phyloP scores from a whole-genome alignment of 768 basidiomycete species.

The Lentinula raphanica region DNA sequence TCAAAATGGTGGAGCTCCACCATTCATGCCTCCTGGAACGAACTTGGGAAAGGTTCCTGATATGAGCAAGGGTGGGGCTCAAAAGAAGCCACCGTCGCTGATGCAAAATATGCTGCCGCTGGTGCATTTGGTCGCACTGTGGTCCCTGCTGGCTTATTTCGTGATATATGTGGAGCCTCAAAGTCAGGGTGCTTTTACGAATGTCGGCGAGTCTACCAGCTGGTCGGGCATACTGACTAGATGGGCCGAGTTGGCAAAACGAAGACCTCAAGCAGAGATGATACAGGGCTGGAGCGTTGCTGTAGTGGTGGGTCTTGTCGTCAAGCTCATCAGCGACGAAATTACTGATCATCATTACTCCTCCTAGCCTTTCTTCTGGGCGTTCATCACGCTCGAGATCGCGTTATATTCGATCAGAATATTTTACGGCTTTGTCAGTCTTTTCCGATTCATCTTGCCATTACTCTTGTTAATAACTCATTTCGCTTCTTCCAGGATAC shows the following conservation, averaged over 20 bases:
- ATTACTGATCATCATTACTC: constrained; percentile 6
- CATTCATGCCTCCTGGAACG: constrained; percentile 20
- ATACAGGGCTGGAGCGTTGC: constrained; percentile 41
- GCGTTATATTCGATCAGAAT: constrained; percentile 68
- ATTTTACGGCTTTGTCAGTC: constrained; percentile 61
- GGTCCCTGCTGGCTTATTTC: constrained; percentile 64
- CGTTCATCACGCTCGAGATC: constrained; percentile 68
- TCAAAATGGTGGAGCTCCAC: constrained; percentile 8
- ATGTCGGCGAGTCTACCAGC: constrained; percentile 19
- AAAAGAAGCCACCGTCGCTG: constrained; percentile 30
- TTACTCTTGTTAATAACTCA: background rate
- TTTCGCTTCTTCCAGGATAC: constrained; percentile 41
- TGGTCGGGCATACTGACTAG: constrained; percentile 41
- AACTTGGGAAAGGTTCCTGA: constrained; percentile 23
- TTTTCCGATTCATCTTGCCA: background rate
- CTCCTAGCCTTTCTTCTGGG: constrained; percentile 78
- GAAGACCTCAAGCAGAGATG: constrained; percentile 25
- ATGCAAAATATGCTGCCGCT: constrained; percentile 61
- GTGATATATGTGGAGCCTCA: constrained; percentile 62
- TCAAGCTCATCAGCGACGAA: background rate
- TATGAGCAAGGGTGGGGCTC: constrained; percentile 7
- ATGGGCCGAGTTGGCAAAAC: constrained; percentile 54
- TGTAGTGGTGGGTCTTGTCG: constrained; percentile 43
- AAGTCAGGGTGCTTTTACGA: constrained; percentile 32
- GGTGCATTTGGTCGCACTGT: constrained; percentile 59